These are phyloP conservation scores for Lolium perenne DNA, from an alignment of 176 grass and related monocot genomes.

Conservation along the genomic window DNA sequence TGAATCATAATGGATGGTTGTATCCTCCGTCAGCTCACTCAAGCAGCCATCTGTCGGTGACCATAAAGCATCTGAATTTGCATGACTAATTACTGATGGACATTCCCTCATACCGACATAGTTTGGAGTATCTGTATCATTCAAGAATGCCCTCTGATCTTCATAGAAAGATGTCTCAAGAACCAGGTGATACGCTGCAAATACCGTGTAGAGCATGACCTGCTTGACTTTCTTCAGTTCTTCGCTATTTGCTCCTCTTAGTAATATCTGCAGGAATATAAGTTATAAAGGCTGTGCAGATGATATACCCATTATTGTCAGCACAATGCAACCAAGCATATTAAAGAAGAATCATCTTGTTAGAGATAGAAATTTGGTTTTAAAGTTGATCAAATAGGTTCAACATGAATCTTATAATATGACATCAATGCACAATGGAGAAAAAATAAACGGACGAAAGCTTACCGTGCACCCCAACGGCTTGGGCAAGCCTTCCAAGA, in stretches of 20 bases:
- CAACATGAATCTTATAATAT: constrained; percentile 3
- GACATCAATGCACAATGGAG: not conserved
- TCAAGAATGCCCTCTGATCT: constrained; percentile 82
- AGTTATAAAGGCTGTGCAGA: not conserved
- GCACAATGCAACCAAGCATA: not conserved
- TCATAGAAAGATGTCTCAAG: constrained; percentile 91
- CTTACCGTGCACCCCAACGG: constrained; percentile 87
- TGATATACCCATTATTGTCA: not conserved
- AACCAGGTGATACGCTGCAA: constrained; percentile 92
- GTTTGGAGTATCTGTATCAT: constrained; percentile 42
- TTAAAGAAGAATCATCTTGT: not conserved
- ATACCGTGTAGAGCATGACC: constrained; percentile 83
- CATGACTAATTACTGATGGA: not conserved
- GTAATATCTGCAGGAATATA: constrained; percentile 66
- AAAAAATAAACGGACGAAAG: not conserved
- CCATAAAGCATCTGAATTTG: not conserved
- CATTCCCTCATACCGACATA: constrained; percentile 11
- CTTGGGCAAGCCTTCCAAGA: constrained; percentile 79
- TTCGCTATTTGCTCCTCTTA: constrained; percentile 73
- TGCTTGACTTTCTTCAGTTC: constrained; percentile 91
- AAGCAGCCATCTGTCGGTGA: not conserved
- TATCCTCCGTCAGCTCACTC: not conserved
- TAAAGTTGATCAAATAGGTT: not conserved
- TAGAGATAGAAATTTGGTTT: not conserved
- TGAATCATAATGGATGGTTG: constrained; percentile 31